A percentile compares a stretch with the other conserved stretches of the same genome.
These are phyloP conservation scores for Colletotrichum sp. DNA, from an alignment of 2,329 filamentous ascomycete genomes.

Conservation along the genomic window DNA sequence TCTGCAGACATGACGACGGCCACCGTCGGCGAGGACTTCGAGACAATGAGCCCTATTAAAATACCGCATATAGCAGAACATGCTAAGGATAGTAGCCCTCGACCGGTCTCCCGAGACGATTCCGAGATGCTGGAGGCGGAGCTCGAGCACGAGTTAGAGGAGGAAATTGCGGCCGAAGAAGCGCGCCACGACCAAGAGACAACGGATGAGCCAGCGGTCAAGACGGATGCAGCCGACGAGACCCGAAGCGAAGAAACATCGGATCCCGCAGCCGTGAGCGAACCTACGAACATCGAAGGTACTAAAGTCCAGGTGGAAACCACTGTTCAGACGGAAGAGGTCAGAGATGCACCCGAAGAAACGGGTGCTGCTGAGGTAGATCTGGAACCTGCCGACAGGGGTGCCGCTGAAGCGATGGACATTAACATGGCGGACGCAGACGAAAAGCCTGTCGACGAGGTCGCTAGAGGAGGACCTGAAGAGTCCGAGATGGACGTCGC, in stretches of 20 bases:
- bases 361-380: background rate
- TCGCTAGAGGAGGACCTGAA: background rate
- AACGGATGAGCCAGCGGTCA: background rate
- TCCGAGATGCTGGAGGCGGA: constrained; percentile 4
- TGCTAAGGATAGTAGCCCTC: background rate
- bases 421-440: constrained; percentile 15
- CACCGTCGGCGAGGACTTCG: constrained; percentile 1
- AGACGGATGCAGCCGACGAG: background rate
- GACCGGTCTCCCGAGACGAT: background rate
- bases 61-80: background rate
- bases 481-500: constrained; percentile 7
- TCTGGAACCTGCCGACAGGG: background rate
- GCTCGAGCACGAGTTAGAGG: constrained; percentile 11
- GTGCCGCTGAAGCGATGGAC: background rate
- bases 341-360: background rate
- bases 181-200: background rate
- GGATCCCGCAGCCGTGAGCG: background rate
- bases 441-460: background rate
- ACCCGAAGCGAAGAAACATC: background rate
- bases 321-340: background rate
- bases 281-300: background rate
- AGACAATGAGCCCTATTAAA: constrained; percentile 19
- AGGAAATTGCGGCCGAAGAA: background rate
- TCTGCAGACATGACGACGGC: background rate
- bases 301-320: background rate